Percentiles rank a stretch among this genome's conserved stretches.
Evolutionary conservation across 108 stramenopile genomes (phyloP).

Genomic region (Cyclostephanos tholiformis): DNA sequence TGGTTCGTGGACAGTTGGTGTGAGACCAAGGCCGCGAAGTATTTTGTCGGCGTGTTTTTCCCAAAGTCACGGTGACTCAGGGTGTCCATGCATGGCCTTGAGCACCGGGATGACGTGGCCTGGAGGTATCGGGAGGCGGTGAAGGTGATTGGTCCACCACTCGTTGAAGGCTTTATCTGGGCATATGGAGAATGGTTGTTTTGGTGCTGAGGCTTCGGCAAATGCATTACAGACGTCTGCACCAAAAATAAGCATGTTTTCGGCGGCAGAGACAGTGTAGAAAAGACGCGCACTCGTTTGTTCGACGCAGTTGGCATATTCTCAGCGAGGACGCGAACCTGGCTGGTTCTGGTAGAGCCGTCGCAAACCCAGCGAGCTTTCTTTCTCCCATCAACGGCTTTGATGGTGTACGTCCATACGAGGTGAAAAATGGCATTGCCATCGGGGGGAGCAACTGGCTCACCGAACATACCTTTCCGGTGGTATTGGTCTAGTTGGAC

Average conservation of each 20-base stretch:
- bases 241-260: conserved; percentile 11
- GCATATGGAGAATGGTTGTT: conserved; percentile 24
- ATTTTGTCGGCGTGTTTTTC: too few species aligned
- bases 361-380: not conserved
- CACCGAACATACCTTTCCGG: too few species aligned
- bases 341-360: not conserved
- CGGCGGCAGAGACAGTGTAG: too few species aligned
- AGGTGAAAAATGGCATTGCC: not conserved
- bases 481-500: not conserved
- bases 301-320: conserved; percentile 2
- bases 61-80: too few species aligned
- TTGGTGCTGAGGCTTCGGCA: conserved; percentile 37
- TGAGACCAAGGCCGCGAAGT: too few species aligned
- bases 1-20: too few species aligned
- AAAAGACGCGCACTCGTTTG: conserved; percentile 16
- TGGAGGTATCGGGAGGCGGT: too few species aligned
- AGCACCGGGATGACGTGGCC: too few species aligned
- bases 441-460: not conserved
- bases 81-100: too few species aligned
- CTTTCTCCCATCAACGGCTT: not conserved
- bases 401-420: not conserved
- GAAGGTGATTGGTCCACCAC: too few species aligned
- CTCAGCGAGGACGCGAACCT: not conserved
- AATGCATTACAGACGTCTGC: conserved; percentile 51
- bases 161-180: too few species aligned